Base-by-base conservation (phyloP, 805 yeast genomes). In the Nadsonia fulvescens region DNA sequence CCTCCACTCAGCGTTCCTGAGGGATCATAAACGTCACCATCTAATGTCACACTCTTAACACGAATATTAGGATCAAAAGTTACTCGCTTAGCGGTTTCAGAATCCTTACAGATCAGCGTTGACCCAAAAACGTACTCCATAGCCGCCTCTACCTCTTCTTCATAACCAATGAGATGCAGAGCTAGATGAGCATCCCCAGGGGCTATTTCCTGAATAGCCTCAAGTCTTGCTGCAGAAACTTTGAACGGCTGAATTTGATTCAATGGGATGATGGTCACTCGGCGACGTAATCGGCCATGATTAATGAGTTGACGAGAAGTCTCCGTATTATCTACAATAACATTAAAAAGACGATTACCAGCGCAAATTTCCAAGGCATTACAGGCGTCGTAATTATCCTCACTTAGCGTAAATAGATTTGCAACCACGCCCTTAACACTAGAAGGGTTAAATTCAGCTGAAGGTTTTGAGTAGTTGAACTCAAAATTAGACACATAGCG, bases 1-100 rank as follows among this genome's bases (percentile, higher is more conserved):
- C 96, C 96, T 24, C 99, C 99, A 1, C 94, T 77, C 14, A 89
- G 56, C 5, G 93, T 78, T 9, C 99, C 99, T 37, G 75, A 81
- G 0, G 98, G 98, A 44, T 89, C 98, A 50, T 83, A 89, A 7
- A 74, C 64, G 47, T 89, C 98, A 27, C 98, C 99, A 28, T 82
- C 83, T 17, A 77, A 47, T 0, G 99, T 89, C 9, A 91, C 81
- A 15, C 91, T 72, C 40, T 82, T 70, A 1, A 83, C 61, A 35
- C 79, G 61, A 9, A 86, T 70, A 29, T 67, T 63, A 1, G 86
- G 89, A 45, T 83, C 70, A 46, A 82, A 81, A 0, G 95, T 79
- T n/a, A 89, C 75, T 24, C 61, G 58, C 38, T 83, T 75, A 1
- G 98, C 96, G 1, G 92, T 70, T 9, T 75, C 73, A 1, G 93